Percentiles rank a stretch among this genome's conserved stretches.
These are phyloP conservation scores for Dictyostelium purpureum DNA, from an alignment of 78 protist species.

Conservation along the genomic window DNA sequence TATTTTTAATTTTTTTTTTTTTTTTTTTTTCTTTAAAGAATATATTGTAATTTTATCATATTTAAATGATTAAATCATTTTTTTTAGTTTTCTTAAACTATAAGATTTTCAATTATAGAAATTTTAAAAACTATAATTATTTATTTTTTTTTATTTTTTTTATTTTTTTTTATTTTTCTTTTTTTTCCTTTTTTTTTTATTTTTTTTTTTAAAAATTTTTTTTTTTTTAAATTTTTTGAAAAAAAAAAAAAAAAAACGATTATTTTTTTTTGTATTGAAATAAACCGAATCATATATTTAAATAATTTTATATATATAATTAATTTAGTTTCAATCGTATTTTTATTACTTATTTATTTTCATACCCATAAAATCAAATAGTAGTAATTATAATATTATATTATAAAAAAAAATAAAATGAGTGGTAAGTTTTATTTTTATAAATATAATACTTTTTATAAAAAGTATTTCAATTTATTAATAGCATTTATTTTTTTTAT, in stretches of 20 bases:
- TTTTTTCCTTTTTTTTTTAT: background rate
- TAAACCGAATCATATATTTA: background rate
- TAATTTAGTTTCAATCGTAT: background rate
- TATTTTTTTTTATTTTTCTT: background rate
- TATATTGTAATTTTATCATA: no score
- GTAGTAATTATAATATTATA: background rate
- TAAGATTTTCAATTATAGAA: background rate
- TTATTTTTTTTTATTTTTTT: background rate
- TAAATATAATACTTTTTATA: background rate
- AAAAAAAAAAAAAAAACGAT: no score
- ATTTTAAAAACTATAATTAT: background rate
- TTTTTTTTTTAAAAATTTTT: background rate
- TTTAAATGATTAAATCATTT: no score
- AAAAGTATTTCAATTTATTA: background rate
- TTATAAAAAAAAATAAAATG: background rate
- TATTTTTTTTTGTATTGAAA: background rate
- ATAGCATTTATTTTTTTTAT: background rate
- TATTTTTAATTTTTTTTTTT: no score
- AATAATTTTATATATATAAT: no score
- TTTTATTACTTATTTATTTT: conserved; percentile 16
- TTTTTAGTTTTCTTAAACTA: no score
- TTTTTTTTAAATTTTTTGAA: background rate
- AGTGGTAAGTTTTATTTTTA: conserved; percentile 4
- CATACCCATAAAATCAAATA: conserved; percentile 21
- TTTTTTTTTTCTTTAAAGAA: no score